Percentiles rank a stretch among this genome's conserved stretches.
Conservation (phyloP, 129 eudicot genomes). For the Chrysanthemum seticuspe region DNA sequence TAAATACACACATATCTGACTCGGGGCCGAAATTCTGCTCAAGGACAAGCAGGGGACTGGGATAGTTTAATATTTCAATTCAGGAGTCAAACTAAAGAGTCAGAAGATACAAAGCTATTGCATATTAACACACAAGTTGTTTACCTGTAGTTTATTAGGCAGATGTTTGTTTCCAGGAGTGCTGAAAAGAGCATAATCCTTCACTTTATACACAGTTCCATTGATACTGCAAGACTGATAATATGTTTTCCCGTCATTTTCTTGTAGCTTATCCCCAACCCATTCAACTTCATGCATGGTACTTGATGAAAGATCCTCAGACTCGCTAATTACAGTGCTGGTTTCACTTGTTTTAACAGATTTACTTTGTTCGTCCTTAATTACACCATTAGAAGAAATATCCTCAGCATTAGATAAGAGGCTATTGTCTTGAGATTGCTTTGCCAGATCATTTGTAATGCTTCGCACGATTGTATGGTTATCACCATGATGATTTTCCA, state of each 20-base stretch:
- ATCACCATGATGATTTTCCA: conserved; percentile 22
- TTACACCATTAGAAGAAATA: conserved; percentile 30
- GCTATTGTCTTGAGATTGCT: conserved; percentile 29
- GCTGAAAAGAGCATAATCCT: conserved; percentile 71
- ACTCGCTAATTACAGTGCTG: conserved; percentile 26
- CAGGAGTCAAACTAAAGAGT: too few relatives aligned
- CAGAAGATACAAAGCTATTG: too few relatives aligned
- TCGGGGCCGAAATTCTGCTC: too few relatives aligned
- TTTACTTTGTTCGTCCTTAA: conserved; percentile 35
- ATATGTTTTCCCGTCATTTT: conserved; percentile 53
- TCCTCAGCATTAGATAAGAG: conserved; percentile 19
- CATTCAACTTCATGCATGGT: conserved; percentile 62
- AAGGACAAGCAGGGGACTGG: too few relatives aligned
- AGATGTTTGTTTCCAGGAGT: conserved; percentile 43
- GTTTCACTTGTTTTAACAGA: conserved; percentile 31
- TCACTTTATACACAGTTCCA: conserved; percentile 59
- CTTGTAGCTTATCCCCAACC: conserved; percentile 54
- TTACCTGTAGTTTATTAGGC: conserved; percentile 86
- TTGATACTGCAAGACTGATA: conserved; percentile 66
- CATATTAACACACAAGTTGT: conserved; percentile 21
- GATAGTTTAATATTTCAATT: too few relatives aligned
- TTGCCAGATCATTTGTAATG: conserved; percentile 19
- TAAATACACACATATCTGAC: too few relatives aligned
- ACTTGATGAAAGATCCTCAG: conserved; percentile 33
- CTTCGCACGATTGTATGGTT: conserved; percentile 17